phyloP scores from a whole-genome alignment of 768 basidiomycete genomes.

The Lactifluus volemus region DNA sequence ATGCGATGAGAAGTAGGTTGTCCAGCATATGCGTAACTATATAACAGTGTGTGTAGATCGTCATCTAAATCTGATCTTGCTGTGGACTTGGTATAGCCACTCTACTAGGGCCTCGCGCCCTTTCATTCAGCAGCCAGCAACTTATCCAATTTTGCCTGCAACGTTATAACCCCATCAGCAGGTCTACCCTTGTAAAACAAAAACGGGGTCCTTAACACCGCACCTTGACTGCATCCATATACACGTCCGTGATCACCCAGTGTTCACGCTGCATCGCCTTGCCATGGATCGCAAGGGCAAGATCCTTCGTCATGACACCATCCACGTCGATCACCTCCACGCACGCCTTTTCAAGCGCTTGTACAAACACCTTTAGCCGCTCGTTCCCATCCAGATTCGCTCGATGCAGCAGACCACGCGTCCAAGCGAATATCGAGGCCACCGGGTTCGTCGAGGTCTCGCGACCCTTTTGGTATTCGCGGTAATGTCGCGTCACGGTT shows the following conservation, averaged over 20 bases:
- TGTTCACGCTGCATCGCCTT: conserved; percentile 87
- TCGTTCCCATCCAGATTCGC: conserved; percentile 87
- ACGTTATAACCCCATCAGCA: not conserved
- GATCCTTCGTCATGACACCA: conserved; percentile 93
- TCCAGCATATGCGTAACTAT: not conserved
- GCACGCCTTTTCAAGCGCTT: conserved; percentile 77
- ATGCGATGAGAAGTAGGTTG: too few relatives aligned
- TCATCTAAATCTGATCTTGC: not conserved
- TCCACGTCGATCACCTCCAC: conserved; percentile 88
- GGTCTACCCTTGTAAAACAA: too few relatives aligned
- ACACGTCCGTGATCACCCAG: conserved; percentile 92
- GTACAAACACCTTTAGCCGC: conserved; percentile 61
- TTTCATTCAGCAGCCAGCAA: not conserved
- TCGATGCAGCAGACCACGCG: conserved; percentile 85
- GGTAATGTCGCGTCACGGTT: conserved; percentile 93
- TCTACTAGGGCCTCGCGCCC: not conserved
- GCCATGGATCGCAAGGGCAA: conserved; percentile 90
- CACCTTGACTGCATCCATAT: conserved; percentile 90
- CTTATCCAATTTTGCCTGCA: conserved; percentile 8
- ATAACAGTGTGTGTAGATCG: not conserved
- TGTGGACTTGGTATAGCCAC: not conserved
- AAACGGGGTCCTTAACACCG: conserved; percentile 22
- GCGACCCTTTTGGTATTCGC: conserved; percentile 93
- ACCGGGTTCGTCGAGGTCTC: conserved; percentile 99
- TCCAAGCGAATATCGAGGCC: conserved; percentile 98